Percentiles rank a stretch among this genome's conserved stretches.
Evolutionary conservation across 257 asterid species (phyloP).

Genomic region (Voacanga thouarsii): DNA sequence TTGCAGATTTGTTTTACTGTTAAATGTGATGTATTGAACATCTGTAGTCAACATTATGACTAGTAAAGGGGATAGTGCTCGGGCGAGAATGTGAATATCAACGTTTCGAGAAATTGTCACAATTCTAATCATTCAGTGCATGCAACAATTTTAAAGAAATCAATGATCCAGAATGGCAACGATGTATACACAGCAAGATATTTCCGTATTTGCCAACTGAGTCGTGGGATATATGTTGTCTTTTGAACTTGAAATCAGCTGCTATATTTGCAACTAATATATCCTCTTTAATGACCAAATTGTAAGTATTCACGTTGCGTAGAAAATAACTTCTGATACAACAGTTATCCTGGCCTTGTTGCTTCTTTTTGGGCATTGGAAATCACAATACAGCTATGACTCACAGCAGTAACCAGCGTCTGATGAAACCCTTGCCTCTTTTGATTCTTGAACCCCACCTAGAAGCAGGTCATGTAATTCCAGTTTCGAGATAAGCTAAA

Average conservation of each 20-base stretch:
- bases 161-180: background rate
- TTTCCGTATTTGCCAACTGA: background rate
- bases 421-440: background rate
- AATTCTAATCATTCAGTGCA: no score
- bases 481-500: background rate
- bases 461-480: background rate
- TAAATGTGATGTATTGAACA: no score
- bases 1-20: background rate
- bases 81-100: no score
- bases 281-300: background rate
- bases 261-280: no score
- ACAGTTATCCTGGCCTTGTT: background rate
- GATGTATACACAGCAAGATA: background rate
- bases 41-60: no score
- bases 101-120: no score
- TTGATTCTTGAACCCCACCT: background rate
- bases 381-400: background rate
- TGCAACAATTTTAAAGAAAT: no score
- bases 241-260: background rate
- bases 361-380: background rate
- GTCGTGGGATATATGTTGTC: no score
- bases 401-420: no score
- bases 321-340: background rate
- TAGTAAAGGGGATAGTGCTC: no score
- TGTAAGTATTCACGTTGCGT: background rate